These are phyloP conservation scores for Yamadazyma sp. DNA, from an alignment of 1,139 yeast species.

Conservation along the genomic window DNA sequence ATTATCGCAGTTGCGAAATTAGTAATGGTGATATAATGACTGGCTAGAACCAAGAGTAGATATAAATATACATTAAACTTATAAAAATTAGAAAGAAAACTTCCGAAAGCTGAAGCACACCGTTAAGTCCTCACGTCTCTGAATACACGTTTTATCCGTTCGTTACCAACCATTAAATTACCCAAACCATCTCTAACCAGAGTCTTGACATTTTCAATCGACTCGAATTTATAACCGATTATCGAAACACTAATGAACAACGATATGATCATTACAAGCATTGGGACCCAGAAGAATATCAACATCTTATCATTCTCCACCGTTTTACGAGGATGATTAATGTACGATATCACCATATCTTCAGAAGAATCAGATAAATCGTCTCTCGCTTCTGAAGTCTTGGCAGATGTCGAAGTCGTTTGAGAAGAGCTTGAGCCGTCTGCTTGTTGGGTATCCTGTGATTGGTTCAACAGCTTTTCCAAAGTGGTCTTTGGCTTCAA, in stretches of 20 bases:
- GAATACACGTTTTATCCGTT: constrained; percentile 61
- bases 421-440: neutral
- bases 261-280: constrained; percentile 53
- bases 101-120: neutral
- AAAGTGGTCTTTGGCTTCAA: constrained; percentile 36
- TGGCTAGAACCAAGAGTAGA: neutral
- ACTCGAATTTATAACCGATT: constrained; percentile 49
- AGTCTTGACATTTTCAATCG: constrained; percentile 45
- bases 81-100: neutral
- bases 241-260: constrained; percentile 50
- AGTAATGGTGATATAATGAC: neutral
- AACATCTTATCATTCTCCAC: constrained; percentile 83
- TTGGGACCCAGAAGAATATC: constrained; percentile 85
- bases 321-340: constrained; percentile 60
- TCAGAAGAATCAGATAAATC: constrained; percentile 49
- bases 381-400: constrained; percentile 6
- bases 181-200: constrained; percentile 56
- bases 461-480: constrained; percentile 33
- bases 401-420: no score
- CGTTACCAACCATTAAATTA: constrained; percentile 66
- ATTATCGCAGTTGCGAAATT: neutral
- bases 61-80: neutral
- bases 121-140: constrained; percentile 13
- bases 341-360: constrained; percentile 53
- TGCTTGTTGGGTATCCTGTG: neutral